phyloP scores from a whole-genome alignment of 345 rosid genomes.

The Reutealis trisperma region DNA sequence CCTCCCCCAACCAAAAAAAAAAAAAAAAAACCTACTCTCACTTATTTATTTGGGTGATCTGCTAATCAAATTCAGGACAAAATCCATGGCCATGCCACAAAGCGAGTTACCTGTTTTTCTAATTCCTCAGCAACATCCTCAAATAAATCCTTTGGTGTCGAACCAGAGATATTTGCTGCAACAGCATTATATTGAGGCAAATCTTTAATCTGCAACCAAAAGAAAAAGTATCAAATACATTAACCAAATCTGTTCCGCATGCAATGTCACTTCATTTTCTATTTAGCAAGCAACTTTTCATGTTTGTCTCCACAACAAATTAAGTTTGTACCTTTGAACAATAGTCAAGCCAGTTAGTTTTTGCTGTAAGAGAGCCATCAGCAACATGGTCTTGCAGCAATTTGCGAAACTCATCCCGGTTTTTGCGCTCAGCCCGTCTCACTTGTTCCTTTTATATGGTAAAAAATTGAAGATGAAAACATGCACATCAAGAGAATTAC shows the following conservation, averaged over 20 bases:
- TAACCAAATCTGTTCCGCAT: neutral
- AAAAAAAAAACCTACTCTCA: no score
- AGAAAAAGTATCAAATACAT: neutral
- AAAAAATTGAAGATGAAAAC: conserved; percentile 13
- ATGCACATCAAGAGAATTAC: conserved; percentile 3
- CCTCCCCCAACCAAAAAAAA: no score
- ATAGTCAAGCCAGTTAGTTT: conserved; percentile 84
- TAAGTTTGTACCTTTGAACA: conserved; percentile 64
- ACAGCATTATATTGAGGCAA: conserved; percentile 82
- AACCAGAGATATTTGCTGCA: conserved; percentile 85
- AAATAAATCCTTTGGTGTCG: conserved; percentile 92
- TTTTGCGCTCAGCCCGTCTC: conserved; percentile 88
- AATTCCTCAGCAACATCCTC: conserved; percentile 84
- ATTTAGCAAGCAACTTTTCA: neutral
- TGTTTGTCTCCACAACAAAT: conserved; percentile 8
- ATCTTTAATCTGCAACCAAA: conserved; percentile 63
- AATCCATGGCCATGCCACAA: neutral
- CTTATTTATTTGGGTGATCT: no score
- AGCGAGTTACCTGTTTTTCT: conserved; percentile 66
- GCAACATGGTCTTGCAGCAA: conserved; percentile 80
- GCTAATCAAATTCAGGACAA: neutral
- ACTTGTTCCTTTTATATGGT: conserved; percentile 65
- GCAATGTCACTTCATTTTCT: neutral
- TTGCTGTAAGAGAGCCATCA: conserved; percentile 76
- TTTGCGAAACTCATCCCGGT: conserved; percentile 79